These are phyloP conservation scores for Auriscalpium microsporum DNA, from an alignment of 768 basidiomycete species.

Conservation along the genomic window DNA sequence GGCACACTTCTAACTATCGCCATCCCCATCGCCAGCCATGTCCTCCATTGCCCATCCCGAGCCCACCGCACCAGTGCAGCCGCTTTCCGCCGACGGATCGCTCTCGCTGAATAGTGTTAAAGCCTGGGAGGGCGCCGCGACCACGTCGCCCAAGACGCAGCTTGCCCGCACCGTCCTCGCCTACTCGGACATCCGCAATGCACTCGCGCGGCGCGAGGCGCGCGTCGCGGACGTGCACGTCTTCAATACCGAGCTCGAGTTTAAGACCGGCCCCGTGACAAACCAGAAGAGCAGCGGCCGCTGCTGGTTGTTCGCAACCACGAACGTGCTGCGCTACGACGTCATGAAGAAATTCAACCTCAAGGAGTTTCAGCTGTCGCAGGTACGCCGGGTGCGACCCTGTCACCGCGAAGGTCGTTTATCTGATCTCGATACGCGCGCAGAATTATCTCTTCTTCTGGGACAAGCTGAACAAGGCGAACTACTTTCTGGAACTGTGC, in stretches of 20 bases:
- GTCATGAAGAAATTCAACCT: conserved; percentile 82
- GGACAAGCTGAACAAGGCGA: conserved; percentile 91
- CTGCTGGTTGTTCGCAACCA: conserved; percentile 95
- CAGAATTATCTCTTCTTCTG: conserved; percentile 92
- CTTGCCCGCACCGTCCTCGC: conserved; percentile 69
- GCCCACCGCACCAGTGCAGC: conserved; percentile 8
- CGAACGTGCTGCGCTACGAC: conserved; percentile 75
- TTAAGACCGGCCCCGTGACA: conserved; percentile 77
- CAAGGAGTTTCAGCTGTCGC: conserved; percentile 86
- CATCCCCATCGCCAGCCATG: no score
- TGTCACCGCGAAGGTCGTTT: no score
- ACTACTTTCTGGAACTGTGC: conserved; percentile 85
- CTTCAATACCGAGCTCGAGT: conserved; percentile 75
- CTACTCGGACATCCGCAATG: conserved; percentile 55
- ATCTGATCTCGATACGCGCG: not conserved
- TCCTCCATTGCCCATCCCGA: not conserved
- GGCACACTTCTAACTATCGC: no score
- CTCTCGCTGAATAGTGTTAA: conserved; percentile 49
- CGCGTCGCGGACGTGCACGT: conserved; percentile 60
- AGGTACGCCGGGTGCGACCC: conserved; percentile 37
- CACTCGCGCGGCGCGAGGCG: conserved; percentile 55
- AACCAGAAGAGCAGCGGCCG: conserved; percentile 83
- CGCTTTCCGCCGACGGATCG: conserved; percentile 48
- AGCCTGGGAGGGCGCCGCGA: conserved; percentile 57
- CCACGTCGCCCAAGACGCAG: conserved; percentile 49